These are phyloP conservation scores for Globisporangium nunn DNA, from an alignment of 352 stramenopile species.

Conservation along the genomic window DNA sequence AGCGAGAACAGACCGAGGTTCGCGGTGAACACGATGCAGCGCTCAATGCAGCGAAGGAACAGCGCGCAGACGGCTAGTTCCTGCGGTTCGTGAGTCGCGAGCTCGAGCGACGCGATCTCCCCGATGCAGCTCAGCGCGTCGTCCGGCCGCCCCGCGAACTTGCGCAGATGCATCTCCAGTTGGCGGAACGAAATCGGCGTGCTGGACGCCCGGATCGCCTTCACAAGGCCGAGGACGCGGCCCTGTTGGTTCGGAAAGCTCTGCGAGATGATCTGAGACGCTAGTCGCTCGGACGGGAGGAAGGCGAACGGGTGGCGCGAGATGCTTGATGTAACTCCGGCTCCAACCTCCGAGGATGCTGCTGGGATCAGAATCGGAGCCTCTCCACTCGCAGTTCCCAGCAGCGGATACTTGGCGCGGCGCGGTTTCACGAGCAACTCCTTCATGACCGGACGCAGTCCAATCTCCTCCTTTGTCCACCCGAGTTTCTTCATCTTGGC, in stretches of 20 bases:
- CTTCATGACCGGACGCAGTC: slow-evolving; percentile 25
- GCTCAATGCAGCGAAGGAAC: slow-evolving; percentile 35
- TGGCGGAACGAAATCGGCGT: slow-evolving; percentile 68
- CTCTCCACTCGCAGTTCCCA: slow-evolving; percentile 7
- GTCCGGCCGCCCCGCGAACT: slow-evolving; percentile 59
- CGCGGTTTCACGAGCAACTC: neutral
- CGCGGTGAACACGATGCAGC: slow-evolving; percentile 54
- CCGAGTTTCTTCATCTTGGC: slow-evolving; percentile 33
- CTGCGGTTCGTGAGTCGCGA: slow-evolving; percentile 34
- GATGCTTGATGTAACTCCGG: neutral
- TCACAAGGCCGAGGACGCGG: slow-evolving; percentile 40
- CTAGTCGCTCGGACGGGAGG: slow-evolving; percentile 35
- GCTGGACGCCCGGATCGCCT: slow-evolving; percentile 34
- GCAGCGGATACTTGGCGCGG: slow-evolving; percentile 26
- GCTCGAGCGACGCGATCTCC: slow-evolving; percentile 49
- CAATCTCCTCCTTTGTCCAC: slow-evolving; percentile 57
- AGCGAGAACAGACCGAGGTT: slow-evolving; percentile 45
- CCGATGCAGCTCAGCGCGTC: slow-evolving; percentile 47
- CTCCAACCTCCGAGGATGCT: too few species aligned
- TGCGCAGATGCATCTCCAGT: slow-evolving; percentile 65
- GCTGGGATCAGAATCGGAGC: slow-evolving; percentile 2
- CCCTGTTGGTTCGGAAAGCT: slow-evolving; percentile 73
- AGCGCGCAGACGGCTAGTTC: slow-evolving; percentile 36
- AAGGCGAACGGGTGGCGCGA: slow-evolving; percentile 60
- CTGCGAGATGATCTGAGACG: slow-evolving; percentile 44